Base-by-base conservation (phyloP, 345 rosid genomes). In the Toxicodendron radicans region DNA sequence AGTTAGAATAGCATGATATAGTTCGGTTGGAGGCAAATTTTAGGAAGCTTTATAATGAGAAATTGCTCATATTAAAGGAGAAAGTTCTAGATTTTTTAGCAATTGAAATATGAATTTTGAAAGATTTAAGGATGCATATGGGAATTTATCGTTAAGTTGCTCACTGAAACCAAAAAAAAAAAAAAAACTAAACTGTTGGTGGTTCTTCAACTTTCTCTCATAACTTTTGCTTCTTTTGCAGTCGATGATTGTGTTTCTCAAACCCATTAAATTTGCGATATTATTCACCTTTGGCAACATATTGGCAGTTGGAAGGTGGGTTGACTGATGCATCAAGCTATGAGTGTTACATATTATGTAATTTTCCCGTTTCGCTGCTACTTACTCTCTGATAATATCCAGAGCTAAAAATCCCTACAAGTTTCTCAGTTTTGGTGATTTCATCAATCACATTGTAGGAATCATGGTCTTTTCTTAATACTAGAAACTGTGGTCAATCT, bases 211-310 rank as follows among this genome's bases (percentile, higher is more conserved):
- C 23, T 8, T 73, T 46, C 58, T 66, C 73, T 67, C 9, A 20
- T 58, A 43, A 54, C 3, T 80, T 13, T 68, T 64, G 61, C 41
- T 78, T 73, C 62, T 72, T 80, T 41, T 85, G 80, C 94, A 90
- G 99, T 91, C 99, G 0, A 61, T 93, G 82, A 80, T 95, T 65
- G 99, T 91, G 71, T 90, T 95, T 67, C 66, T 64, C 68, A 87
- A 77, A 79, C 98, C 99, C 60, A 87, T 93, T 81, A 93, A 93
- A 75, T 95, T 93, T 77, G 97, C 98, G 6, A 59, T 95, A 20
- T 85, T 95, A 79, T 95, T 95, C 88, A 91, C 98, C 66, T 81
- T 91, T 53, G 98, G 99, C 72, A 93, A 95, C 78, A 80, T 95
- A 56, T 79, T 93, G 57, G 97, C 98, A 60, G 92, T 93, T 63